Evolutionary conservation across 164 flowering plant species (phyloP), one percentile per base, ranked within the genome.

Genomic region (Aristolochia californica): DNA sequence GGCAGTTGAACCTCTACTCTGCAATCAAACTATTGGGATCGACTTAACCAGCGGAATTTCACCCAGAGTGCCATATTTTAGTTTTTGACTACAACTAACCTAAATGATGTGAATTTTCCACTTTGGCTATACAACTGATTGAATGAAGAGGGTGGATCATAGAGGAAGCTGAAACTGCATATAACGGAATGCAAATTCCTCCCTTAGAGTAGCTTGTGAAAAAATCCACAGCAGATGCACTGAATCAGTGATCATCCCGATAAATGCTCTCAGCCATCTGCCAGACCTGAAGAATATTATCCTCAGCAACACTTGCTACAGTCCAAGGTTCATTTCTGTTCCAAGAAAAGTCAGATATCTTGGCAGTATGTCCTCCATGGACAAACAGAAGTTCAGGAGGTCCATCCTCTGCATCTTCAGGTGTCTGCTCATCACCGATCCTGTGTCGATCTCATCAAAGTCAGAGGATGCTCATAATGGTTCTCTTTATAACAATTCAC

Each of bases 301-400:
- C 99, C 54, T 87, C 97, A 0, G 87, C 82, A 17, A 93, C 98
- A 61, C 97, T 93, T 25, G 95, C 75, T 18, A 88, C 80, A 57
- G 84, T 80, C 98, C 98, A 89, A 4, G 91, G 85, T 52, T 76
- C 83, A 51, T 80, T 76, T 28, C 73, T 72, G 80, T 87, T 89
- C 97, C 97, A 93, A 12, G 94, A 82, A 72, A 93, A 93, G 49
- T 93, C 97, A 14, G 96, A 87, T 72, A 93, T 80, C 68, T 81
- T 85, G 20, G 79, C 87, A 60, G 81, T 93, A 72, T 93, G 99
- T 50, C 97, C 97, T 11, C 96, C 99, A 65, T 93, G 97, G 60
- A 86, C 80, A 63, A 89, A 89, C 10, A 89, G 78, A 60, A 93
- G 90, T 76, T 93, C 97, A 2, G 97, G 84, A 18, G 99, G 96